phyloP scores from a whole-genome alignment of 148 eudicot species.

The Diospyros kaki region DNA sequence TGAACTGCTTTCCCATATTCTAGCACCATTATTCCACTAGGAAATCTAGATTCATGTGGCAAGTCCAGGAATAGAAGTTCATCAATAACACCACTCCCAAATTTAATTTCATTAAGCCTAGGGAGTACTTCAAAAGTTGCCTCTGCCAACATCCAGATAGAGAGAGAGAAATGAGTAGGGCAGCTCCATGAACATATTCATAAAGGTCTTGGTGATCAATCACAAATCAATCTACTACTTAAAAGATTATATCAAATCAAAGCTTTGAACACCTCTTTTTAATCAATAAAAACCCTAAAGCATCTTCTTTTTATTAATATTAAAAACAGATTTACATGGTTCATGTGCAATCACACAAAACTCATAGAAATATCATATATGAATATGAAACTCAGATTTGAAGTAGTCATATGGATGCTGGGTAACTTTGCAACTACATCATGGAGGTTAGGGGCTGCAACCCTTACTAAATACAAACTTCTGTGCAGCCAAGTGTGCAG shows the following conservation, averaged over 20 bases:
- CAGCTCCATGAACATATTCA: not conserved
- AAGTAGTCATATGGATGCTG: no score
- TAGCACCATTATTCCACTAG: slow-evolving; percentile 75
- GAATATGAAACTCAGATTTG: no score
- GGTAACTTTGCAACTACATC: no score
- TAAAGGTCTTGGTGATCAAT: not conserved
- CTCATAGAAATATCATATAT: no score
- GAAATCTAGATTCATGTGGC: slow-evolving; percentile 77
- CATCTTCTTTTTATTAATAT: no score
- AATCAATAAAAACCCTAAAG: not conserved
- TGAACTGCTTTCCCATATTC: slow-evolving; percentile 91
- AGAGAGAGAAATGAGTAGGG: not conserved
- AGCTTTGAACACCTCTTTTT: not conserved
- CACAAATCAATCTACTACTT: not conserved
- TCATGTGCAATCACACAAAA: no score
- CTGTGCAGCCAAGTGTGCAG: not conserved
- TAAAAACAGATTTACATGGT: no score
- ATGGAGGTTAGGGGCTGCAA: not conserved
- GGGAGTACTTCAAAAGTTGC: slow-evolving; percentile 97
- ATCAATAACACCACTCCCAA: slow-evolving; percentile 86
- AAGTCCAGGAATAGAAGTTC: slow-evolving; percentile 85
- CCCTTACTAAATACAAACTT: not conserved
- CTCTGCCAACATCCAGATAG: slow-evolving; percentile 43
- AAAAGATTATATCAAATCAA: no score
- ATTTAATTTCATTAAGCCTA: slow-evolving; percentile 86